phyloP scores from a whole-genome alignment of 2,329 filamentous ascomycete genomes.

The Cordyceps farinosa region DNA sequence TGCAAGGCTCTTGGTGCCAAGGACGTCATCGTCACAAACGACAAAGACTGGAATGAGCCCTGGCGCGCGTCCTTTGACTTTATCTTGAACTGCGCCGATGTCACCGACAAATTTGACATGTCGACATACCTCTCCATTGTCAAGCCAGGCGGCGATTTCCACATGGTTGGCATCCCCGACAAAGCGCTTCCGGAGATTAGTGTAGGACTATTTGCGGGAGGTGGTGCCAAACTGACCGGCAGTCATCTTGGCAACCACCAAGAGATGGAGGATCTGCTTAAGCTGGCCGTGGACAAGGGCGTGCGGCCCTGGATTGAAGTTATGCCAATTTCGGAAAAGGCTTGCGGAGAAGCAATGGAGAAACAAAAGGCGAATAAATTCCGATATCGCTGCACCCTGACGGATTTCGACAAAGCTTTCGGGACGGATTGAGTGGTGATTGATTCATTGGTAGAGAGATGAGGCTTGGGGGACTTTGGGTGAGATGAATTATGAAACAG shows the following conservation, averaged over 20 bases:
- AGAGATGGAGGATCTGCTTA: conserved; percentile 56
- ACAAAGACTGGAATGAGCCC: conserved; percentile 56
- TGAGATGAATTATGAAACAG: too few species aligned
- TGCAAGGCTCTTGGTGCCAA: conserved; percentile 60
- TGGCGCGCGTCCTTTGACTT: conserved; percentile 50
- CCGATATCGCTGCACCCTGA: conserved; percentile 67
- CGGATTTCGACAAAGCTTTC: conserved; percentile 55
- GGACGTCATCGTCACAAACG: conserved; percentile 43
- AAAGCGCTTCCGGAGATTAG: conserved; percentile 42
- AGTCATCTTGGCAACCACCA: conserved; percentile 60
- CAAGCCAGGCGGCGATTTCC: conserved; percentile 42
- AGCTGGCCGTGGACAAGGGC: conserved; percentile 51
- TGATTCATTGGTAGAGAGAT: too few species aligned
- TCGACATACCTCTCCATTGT: conserved; percentile 47
- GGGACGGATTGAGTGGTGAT: too few species aligned
- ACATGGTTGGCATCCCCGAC: conserved; percentile 56
- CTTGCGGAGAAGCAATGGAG: conserved; percentile 67
- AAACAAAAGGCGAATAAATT: conserved; percentile 69
- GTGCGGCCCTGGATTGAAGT: conserved; percentile 57
- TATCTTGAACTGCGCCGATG: conserved; percentile 48
- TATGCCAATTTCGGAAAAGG: conserved; percentile 56
- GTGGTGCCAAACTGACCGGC: conserved; percentile 29
- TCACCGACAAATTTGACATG: conserved; percentile 53
- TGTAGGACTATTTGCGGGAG: conserved; percentile 35
- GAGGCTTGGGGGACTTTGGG: too few species aligned